Percentiles rank a stretch among this genome's conserved stretches.
Conservation (phyloP, 352 stramenopile genomes). For the Phytophthora colocasiae region DNA sequence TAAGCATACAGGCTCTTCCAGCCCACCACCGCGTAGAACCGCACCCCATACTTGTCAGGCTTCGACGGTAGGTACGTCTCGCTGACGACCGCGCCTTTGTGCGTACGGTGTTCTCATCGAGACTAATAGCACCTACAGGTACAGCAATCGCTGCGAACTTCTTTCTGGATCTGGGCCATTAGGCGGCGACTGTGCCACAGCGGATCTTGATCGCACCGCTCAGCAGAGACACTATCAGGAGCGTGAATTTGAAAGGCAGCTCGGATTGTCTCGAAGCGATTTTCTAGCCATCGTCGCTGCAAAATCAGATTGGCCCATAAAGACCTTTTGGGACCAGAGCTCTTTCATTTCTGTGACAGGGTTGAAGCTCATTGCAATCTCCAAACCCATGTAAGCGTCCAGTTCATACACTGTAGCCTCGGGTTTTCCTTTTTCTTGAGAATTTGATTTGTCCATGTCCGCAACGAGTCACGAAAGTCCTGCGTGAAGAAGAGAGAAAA, state of each 20-base stretch:
- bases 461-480: slow-evolving; percentile 5
- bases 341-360: slow-evolving; percentile 21
- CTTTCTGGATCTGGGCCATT: neutral
- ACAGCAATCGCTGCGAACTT: slow-evolving; percentile 12
- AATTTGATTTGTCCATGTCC: slow-evolving; percentile 10
- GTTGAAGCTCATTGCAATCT: slow-evolving; percentile 12
- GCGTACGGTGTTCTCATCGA: neutral
- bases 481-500: neutral
- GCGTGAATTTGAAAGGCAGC: slow-evolving; percentile 12
- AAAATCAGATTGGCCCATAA: slow-evolving; percentile 12
- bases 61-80: neutral
- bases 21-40: neutral
- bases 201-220: neutral
- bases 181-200: slow-evolving; percentile 12
- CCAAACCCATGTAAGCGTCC: slow-evolving; percentile 19
- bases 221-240: neutral
- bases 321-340: slow-evolving; percentile 18
- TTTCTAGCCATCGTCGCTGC: slow-evolving; percentile 1
- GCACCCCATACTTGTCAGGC: neutral
- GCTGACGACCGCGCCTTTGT: neutral
- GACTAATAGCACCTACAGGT: slow-evolving; percentile 4
- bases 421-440: slow-evolving; percentile 1
- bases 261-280: slow-evolving; percentile 9
- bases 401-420: slow-evolving; percentile 7
- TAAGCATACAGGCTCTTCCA: slow-evolving; percentile 5